Percentiles rank a stretch among this genome's conserved stretches.
Conservation (phyloP, 331 rosid genomes). For the Telfairia occidentalis region DNA sequence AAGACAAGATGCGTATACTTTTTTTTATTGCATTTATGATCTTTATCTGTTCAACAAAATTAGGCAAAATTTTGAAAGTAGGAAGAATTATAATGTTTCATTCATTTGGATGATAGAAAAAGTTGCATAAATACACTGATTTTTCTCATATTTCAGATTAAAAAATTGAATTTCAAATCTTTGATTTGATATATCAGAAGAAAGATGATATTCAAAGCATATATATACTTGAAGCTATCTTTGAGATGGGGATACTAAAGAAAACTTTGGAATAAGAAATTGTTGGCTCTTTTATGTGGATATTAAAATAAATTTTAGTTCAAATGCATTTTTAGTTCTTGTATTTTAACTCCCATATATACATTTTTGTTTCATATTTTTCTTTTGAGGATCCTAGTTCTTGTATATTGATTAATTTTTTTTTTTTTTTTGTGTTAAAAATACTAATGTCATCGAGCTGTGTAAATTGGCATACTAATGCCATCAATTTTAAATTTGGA, state of each 20-base stretch:
- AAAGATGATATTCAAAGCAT: not conserved
- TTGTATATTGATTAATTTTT: too few species aligned
- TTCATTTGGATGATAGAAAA: conserved; percentile 1
- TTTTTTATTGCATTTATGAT: not conserved
- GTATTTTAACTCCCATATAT: not conserved
- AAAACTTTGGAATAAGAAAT: not conserved
- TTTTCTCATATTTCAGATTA: not conserved
- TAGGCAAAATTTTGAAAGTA: not conserved
- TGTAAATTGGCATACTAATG: too few species aligned
- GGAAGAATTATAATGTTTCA: not conserved
- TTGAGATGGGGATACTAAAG: not conserved
- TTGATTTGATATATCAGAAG: conserved; percentile 8
- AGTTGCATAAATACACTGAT: not conserved
- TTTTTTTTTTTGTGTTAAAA: too few species aligned
- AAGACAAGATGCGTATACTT: not conserved
- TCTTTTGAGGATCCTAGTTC: too few species aligned
- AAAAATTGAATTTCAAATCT: conserved; percentile 1
- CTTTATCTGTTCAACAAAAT: not conserved
- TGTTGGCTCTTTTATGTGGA: not conserved
- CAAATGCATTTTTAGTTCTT: not conserved
- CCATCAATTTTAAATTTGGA: too few species aligned
- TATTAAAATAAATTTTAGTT: not conserved
- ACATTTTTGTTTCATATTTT: too few species aligned
- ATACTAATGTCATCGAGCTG: too few species aligned
- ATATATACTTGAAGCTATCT: not conserved